These are phyloP conservation scores for Corchorus olitorius DNA, from an alignment of 345 rosid species.

Conservation along the genomic window DNA sequence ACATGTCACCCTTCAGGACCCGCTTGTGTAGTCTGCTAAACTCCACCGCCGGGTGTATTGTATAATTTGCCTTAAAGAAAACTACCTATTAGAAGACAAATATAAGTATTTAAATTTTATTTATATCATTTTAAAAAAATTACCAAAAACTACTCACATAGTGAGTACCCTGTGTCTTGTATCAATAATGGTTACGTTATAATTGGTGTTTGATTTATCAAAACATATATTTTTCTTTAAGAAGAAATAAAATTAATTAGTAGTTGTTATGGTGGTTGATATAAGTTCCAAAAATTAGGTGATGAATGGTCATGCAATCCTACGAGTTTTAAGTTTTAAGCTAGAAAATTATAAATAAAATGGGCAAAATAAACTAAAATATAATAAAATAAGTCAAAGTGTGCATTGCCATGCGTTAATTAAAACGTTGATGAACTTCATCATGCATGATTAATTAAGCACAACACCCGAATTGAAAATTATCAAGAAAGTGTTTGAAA, in stretches of 20 bases:
- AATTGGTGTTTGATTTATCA: background rate
- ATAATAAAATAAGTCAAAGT: background rate
- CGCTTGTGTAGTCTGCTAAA: no score
- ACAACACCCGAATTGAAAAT: background rate
- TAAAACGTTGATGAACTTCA: background rate
- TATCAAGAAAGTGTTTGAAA: background rate
- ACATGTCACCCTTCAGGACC: no score
- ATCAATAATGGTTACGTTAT: background rate
- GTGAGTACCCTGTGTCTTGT: no score
- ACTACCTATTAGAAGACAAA: no score
- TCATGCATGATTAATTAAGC: no score
- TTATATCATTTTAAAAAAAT: no score
- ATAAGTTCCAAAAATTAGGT: conserved; percentile 13
- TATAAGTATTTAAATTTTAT: no score
- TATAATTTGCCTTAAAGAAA: no score
- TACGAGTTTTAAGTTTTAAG: background rate
- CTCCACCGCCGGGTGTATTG: no score
- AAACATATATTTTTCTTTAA: background rate
- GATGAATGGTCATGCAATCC: background rate
- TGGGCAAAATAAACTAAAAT: background rate
- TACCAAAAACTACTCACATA: no score
- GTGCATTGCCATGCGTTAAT: background rate
- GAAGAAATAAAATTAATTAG: background rate
- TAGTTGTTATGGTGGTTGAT: conserved; percentile 16
- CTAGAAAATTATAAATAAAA: no score